These are phyloP conservation scores for Sporothrix dimorphospora DNA, from an alignment of 2,329 filamentous ascomycete genomes.

Conservation along the genomic window DNA sequence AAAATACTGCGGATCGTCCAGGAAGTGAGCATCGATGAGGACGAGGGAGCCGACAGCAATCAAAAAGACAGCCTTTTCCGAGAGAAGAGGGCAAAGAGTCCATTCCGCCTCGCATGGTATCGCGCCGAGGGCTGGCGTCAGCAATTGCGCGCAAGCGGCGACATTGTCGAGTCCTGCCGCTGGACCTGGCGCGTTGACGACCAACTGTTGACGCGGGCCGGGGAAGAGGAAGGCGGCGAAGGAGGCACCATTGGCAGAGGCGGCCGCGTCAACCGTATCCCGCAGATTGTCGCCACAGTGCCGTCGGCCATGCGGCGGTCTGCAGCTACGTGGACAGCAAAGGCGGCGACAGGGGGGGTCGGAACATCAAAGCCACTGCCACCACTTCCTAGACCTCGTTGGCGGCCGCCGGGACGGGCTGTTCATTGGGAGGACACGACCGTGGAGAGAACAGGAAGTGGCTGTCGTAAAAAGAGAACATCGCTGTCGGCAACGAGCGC, in stretches of 20 bases:
- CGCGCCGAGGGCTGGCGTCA: slow-evolving; percentile 46
- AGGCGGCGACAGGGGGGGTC: neutral
- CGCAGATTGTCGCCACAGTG: slow-evolving; percentile 9
- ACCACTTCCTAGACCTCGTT: slow-evolving; percentile 4
- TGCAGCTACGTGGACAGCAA: neutral
- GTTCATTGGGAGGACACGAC: slow-evolving; percentile 23
- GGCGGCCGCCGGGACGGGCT: slow-evolving; percentile 22
- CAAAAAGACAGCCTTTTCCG: neutral
- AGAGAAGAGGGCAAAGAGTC: neutral
- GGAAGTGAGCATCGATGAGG: neutral
- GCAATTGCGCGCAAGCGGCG: slow-evolving; percentile 40
- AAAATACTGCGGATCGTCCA: neutral
- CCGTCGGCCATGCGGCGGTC: slow-evolving; percentile 17
- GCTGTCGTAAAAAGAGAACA: neutral
- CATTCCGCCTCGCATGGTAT: slow-evolving; percentile 44
- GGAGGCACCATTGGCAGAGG: neutral
- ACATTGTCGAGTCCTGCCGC: slow-evolving; percentile 42
- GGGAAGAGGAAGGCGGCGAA: slow-evolving; percentile 2
- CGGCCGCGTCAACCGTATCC: neutral
- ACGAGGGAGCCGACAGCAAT: neutral
- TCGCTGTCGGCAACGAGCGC: neutral
- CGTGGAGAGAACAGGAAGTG: neutral
- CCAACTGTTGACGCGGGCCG: slow-evolving; percentile 29
- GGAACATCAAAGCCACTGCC: neutral
- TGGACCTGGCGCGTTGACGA: slow-evolving; percentile 41